Conservation (phyloP, 208 protist species). For the Endotrypanum monterogeii region DNA sequence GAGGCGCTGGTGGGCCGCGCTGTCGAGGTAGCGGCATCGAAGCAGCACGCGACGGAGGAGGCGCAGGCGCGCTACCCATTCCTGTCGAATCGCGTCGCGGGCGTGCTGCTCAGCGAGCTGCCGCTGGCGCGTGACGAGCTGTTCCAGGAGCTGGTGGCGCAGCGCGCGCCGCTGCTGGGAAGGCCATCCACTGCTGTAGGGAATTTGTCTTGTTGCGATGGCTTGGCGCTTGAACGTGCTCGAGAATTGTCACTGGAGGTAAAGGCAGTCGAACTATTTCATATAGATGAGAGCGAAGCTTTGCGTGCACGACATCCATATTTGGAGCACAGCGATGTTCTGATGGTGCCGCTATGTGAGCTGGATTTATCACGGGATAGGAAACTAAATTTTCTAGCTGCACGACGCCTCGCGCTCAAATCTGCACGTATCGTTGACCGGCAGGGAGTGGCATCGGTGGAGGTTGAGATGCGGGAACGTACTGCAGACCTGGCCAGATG, state of each 20-base stretch:
- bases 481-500: conserved; percentile 26
- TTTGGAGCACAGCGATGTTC: conserved; percentile 45
- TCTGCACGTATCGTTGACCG: conserved; percentile 9
- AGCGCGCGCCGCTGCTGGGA: conserved; percentile 28
- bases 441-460: conserved; percentile 20
- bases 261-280: conserved; percentile 46
- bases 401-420: conserved; percentile 14
- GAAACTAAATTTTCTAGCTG: conserved; percentile 18
- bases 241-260: conserved; percentile 22
- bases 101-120: conserved; percentile 46
- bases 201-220: no score
- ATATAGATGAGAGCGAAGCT: conserved; percentile 55
- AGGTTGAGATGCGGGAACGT: conserved; percentile 33
- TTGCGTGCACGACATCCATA: conserved; percentile 66
- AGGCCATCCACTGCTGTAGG: no score
- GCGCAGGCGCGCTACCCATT: conserved; percentile 53
- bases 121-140: conserved; percentile 33
- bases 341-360: conserved; percentile 46
- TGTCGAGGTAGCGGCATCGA: conserved; percentile 31
- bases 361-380: conserved; percentile 41
- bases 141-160: conserved; percentile 27
- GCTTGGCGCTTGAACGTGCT: no score
- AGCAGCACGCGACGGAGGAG: conserved; percentile 39
- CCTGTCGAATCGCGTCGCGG: conserved; percentile 41
- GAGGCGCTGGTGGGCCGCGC: conserved; percentile 34